Percentiles rank a stretch among this genome's conserved stretches.
These are phyloP conservation scores for Celoporthe dispersa DNA, from an alignment of 2,329 filamentous ascomycete genomes.

Conservation along the genomic window DNA sequence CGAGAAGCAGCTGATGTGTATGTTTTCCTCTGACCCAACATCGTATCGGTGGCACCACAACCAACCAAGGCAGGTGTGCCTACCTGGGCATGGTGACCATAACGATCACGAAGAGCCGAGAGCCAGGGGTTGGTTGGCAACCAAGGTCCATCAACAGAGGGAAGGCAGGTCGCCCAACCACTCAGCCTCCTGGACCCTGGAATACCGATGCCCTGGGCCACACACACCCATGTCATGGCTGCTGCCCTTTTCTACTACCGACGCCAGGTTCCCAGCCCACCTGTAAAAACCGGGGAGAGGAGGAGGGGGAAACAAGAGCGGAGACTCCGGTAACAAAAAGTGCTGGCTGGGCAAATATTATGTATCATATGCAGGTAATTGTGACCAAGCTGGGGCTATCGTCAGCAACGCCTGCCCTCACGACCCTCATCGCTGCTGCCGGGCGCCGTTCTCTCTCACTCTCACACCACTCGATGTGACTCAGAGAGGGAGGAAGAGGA, in stretches of 20 bases:
- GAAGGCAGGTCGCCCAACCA: not conserved
- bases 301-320: not conserved
- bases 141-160: no score
- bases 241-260: not conserved
- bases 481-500: not conserved
- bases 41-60: not conserved
- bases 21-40: not conserved
- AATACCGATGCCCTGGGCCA: not conserved
- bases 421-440: not conserved
- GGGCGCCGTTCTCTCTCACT: no score
- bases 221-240: not conserved
- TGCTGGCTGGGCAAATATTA: not conserved
- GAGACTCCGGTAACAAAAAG: not conserved
- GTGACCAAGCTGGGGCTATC: not conserved
- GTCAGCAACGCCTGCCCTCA: not conserved
- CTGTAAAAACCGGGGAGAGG: no score
- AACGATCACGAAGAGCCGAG: not conserved
- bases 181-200: not conserved
- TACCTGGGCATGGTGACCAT: not conserved
- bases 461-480: not conserved
- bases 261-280: not conserved
- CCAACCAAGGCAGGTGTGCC: not conserved
- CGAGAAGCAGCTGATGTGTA: not conserved
- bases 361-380: not conserved
- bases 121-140: not conserved